Conservation (phyloP, 2,329 filamentous ascomycete genomes). For the Trichoderma aggressivum region DNA sequence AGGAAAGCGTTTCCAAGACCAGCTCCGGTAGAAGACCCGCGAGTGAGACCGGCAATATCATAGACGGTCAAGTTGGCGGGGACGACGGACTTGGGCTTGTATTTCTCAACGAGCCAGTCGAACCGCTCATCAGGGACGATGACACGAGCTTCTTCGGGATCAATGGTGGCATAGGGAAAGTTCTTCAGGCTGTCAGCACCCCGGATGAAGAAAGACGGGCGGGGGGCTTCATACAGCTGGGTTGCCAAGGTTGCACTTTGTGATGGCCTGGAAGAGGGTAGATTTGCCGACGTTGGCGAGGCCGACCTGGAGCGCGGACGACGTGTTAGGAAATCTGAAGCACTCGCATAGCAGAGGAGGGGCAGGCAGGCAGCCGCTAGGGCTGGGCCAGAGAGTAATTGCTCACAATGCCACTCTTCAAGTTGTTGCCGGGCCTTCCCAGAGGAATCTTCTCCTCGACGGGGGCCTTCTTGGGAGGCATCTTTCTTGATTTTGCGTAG, state of each 20-base stretch:
- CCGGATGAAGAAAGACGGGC: slow-evolving; percentile 35
- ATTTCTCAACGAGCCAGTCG: slow-evolving; percentile 93
- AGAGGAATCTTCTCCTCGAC: slow-evolving; percentile 95
- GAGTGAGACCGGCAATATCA: slow-evolving; percentile 95
- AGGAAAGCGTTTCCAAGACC: slow-evolving; percentile 97
- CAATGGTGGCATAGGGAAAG: slow-evolving; percentile 98
- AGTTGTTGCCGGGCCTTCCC: slow-evolving; percentile 92
- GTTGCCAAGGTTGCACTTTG: slow-evolving; percentile 95
- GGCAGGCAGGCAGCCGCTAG: neutral
- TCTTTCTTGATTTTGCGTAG: slow-evolving; percentile 67
- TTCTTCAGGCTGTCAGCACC: slow-evolving; percentile 60
- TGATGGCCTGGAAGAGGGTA: slow-evolving; percentile 98
- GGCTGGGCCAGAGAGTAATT: slow-evolving; percentile 15
- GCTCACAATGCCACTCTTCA: slow-evolving; percentile 98
- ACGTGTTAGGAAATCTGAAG: slow-evolving; percentile 16
- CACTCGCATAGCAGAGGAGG: neutral
- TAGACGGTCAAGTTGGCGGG: slow-evolving; percentile 97
- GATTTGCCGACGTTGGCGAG: slow-evolving; percentile 99
- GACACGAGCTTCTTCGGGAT: slow-evolving; percentile 96
- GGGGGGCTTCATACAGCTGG: slow-evolving; percentile 68
- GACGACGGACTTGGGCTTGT: slow-evolving; percentile 96
- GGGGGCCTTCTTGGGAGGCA: slow-evolving; percentile 92
- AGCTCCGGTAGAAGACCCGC: slow-evolving; percentile 93
- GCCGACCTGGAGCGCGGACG: slow-evolving; percentile 65
- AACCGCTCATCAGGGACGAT: slow-evolving; percentile 94